A percentile compares a stretch with the other conserved stretches of the same genome.
phyloP scores from a whole-genome alignment of 208 protist species.

The Trypanosoma grayi region DNA sequence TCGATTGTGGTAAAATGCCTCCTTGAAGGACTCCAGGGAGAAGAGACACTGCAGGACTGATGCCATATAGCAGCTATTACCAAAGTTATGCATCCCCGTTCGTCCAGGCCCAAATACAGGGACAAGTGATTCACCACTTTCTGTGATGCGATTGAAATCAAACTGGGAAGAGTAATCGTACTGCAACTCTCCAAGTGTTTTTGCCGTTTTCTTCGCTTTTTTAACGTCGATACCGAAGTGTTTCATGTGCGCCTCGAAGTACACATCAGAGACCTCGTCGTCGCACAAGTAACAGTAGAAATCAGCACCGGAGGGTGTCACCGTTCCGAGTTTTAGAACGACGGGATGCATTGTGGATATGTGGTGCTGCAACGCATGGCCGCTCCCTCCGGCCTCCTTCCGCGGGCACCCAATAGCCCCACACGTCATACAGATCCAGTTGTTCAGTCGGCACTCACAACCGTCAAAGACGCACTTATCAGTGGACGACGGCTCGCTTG shows the following conservation, averaged over 20 bases:
- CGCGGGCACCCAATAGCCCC: conserved; percentile 93
- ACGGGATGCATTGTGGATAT: conserved; percentile 83
- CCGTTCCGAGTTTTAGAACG: conserved; percentile 97
- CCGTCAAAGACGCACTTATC: conserved; percentile 45
- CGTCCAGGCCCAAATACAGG: conserved; percentile 93
- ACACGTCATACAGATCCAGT: conserved; percentile 96
- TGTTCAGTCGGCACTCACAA: conserved; percentile 90
- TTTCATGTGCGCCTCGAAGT: conserved; percentile 92
- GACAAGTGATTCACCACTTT: conserved; percentile 79
- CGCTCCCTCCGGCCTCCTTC: conserved; percentile 93
- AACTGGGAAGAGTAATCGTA: conserved; percentile 96
- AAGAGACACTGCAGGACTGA: conserved; percentile 95
- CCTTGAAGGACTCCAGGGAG: conserved; percentile 66
- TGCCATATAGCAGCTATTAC: conserved; percentile 98
- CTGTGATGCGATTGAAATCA: conserved; percentile 92
- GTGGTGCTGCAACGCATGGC: conserved; percentile 93
- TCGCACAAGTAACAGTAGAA: conserved; percentile 96
- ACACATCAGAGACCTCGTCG: conserved; percentile 93
- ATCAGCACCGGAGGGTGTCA: conserved; percentile 84
- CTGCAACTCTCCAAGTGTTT: conserved; percentile 96
- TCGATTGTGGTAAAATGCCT: conserved; percentile 58
- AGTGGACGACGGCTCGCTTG: conserved; percentile 34
- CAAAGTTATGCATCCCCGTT: conserved; percentile 95
- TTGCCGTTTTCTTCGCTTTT: conserved; percentile 92
- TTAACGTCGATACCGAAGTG: conserved; percentile 96